phyloP scores from a whole-genome alignment of 2,329 filamentous ascomycete species.

The Verticillium tricorpus region DNA sequence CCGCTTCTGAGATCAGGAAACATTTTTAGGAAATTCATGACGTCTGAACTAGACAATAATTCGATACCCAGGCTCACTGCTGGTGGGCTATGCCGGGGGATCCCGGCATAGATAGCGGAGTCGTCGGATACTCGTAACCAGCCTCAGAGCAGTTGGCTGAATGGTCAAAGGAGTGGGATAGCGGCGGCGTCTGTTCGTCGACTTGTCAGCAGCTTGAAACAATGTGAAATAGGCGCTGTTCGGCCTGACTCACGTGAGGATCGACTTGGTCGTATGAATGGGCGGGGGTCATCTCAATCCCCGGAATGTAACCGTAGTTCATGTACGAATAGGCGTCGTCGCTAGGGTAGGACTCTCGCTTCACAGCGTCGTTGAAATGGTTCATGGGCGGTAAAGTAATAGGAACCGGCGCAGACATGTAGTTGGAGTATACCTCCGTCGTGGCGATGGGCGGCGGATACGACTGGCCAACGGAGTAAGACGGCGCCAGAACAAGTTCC shows the following conservation, averaged over 20 bases:
- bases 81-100: conserved; percentile 53
- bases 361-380: conserved; percentile 60
- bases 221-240: conserved; percentile 31
- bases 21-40: conserved; percentile 7
- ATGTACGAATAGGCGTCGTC: conserved; percentile 62
- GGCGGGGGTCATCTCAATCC: conserved; percentile 57
- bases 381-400: conserved; percentile 62
- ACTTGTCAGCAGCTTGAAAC: conserved; percentile 43
- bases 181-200: conserved; percentile 64
- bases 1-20: conserved; percentile 1
- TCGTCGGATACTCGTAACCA: conserved; percentile 62
- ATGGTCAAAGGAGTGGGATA: conserved; percentile 69
- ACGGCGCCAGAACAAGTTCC: conserved; percentile 54
- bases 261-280: conserved; percentile 63
- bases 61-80: conserved; percentile 1
- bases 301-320: conserved; percentile 61
- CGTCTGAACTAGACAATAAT: not conserved
- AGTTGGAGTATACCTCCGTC: conserved; percentile 49
- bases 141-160: conserved; percentile 59
- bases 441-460: conserved; percentile 47
- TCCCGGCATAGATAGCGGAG: conserved; percentile 68
- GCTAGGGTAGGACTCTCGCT: conserved; percentile 56
- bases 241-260: conserved; percentile 67
- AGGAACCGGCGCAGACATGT: conserved; percentile 50
- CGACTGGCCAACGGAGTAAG: conserved; percentile 31